phyloP scores from a whole-genome alignment of 805 yeast genomes.

The Wickerhamomyces queroliae region DNA sequence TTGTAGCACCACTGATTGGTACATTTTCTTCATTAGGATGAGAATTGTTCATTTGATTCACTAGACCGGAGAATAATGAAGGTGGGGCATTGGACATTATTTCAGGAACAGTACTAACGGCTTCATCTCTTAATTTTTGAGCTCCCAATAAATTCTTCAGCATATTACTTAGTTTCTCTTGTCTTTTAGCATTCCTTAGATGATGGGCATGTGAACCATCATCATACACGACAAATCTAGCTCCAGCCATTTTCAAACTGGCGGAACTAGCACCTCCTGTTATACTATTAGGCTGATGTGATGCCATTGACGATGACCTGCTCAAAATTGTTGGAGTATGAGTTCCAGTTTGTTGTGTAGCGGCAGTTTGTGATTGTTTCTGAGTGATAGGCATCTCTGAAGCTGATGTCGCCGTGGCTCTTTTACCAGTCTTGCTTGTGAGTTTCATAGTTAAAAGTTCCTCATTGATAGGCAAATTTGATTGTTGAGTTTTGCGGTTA shows the following conservation, averaged over 20 bases:
- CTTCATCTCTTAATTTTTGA: slow-evolving; percentile 62
- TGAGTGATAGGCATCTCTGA: background rate
- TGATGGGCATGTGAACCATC: slow-evolving; percentile 81
- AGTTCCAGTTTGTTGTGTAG: background rate
- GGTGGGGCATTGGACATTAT: slow-evolving; percentile 56
- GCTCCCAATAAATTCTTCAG: slow-evolving; percentile 73
- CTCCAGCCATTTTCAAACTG: background rate
- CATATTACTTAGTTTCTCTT: slow-evolving; percentile 71
- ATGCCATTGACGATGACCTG: slow-evolving; percentile 19
- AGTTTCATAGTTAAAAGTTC: slow-evolving; percentile 7
- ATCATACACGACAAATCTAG: slow-evolving; percentile 49
- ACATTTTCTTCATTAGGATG: slow-evolving; percentile 37
- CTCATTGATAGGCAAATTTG: slow-evolving; percentile 1
- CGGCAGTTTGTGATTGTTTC: background rate
- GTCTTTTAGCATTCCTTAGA: slow-evolving; percentile 68
- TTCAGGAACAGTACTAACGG: slow-evolving; percentile 69
- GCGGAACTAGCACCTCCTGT: background rate
- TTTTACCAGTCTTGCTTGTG: background rate
- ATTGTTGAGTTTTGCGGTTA: slow-evolving; percentile 4
- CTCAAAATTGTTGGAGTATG: slow-evolving; percentile 9
- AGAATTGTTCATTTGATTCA: slow-evolving; percentile 49
- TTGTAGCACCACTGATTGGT: slow-evolving; percentile 30
- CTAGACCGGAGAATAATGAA: slow-evolving; percentile 63
- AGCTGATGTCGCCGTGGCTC: background rate
- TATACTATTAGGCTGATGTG: slow-evolving; percentile 4